Base-by-base conservation (phyloP, 1,284 basidiomycete species). In the Ceratobasidium theobromae region DNA sequence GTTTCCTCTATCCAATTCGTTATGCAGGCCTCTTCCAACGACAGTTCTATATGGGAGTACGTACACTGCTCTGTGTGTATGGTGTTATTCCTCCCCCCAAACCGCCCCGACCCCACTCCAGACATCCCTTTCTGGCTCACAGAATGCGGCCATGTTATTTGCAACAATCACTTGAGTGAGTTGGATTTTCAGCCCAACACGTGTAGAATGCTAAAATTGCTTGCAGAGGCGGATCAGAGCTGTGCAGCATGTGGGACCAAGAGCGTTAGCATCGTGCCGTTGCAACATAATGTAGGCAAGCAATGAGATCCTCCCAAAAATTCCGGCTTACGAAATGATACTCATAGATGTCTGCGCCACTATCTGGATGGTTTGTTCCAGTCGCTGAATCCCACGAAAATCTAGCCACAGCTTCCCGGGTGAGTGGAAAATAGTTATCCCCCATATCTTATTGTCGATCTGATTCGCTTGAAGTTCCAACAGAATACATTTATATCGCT, bases 131-230 rank as follows among this genome's bases (percentile, higher is more conserved):
- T 92, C 74, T 92, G 89, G 89, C 78, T 91, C 67, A 91, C 89
- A 1, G 88, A 91, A 74, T 92, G 89, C 71, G 88, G 88, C 0
- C 89, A 92, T 78, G 82, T 91, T 54, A 72, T 92, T 28, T 92
- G 89, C 79, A 91, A 92, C 72, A 80, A 82, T 48, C 90, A 92
- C 76, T 82, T 92, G 72, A 88, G 89, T 91, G 73, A 72, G 86
- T 79, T 43, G 43, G 18, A 55, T 25, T 16, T 33, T 28, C 60
- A 66, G 64, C 52, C 66, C 66, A 30, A 65, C 48, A n/a, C 49
- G 27, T 32, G 16, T 66, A 30, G 60, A 35, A 27, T 62, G 60
- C 49, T 69, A 55, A 60, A 18, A 51, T 18, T 38, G 27, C n/a
- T 25, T 68, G 91, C 21, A 27, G 89, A 82, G 73, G 76, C 84